Base-by-base conservation (phyloP, 495 filamentous ascomycete species). In the Astrocystis sublimbata region DNA sequence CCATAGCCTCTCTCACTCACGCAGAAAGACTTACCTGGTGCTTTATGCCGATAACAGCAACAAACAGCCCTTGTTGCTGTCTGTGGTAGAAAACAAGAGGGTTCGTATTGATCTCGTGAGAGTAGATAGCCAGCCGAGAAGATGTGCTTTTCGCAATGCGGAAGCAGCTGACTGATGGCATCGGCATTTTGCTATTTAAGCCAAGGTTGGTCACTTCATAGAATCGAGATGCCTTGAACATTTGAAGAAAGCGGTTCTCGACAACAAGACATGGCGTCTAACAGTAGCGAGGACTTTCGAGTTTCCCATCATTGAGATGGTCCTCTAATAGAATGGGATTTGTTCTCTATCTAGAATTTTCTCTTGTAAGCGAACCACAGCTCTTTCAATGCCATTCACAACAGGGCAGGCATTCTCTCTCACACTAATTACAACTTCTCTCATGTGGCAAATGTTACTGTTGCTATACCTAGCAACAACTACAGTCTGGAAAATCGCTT, bases 1-100 rank as follows among this genome's bases (percentile, higher is more conserved):
- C 47, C 38, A 15, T 45, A 61, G 38, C n/a, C n/a, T n/a, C n/a
- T n/a, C n/a, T n/a, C n/a, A n/a, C 46, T 51, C 5, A 50, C 23
- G 49, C 36, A 36, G 26, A 17, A 15, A 52, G 38, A 12, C 58
- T 30, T 30, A 24, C 30, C 24, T 10, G 28, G 33, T 19, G 4
- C 30, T 2, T 40, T 47, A 40, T 36, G 28, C 19, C 33, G 8
- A 19, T 23, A 30, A 31, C 45, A 31, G 36, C 15, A 10, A 7
- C 52, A 40, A 10, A 7, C 52, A 40, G 13, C 8, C 40, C 40
- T 43, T 24, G 26, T 15, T 35, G 19, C 23, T 26, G 36, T 33
- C 26, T 43, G 30, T 17, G 53, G 30, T 47, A 26, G 40, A 8
- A 43, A 40, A 15, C 40, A 30, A 10, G 4, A 9, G 19, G 13